Evolutionary conservation across 2,329 filamentous ascomycete species (phyloP).

Genomic region (Sclerotinia sclerotiorum): DNA sequence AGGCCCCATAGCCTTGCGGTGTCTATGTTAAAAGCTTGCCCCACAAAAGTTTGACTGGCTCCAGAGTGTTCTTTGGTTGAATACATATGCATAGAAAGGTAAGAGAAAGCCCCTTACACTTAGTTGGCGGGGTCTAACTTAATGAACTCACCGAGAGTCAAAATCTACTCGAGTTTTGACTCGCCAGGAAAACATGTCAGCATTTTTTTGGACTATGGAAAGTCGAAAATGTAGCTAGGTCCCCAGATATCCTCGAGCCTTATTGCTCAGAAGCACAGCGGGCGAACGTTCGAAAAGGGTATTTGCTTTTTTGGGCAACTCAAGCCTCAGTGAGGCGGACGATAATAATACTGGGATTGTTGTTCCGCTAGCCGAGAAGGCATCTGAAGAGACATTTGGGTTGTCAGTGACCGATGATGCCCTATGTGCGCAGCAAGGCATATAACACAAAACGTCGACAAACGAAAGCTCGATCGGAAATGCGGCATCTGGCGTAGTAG

Average conservation of each 20-base stretch:
- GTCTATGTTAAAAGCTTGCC: neutral
- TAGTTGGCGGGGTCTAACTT: constrained; percentile 14
- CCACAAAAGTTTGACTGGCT: constrained; percentile 14
- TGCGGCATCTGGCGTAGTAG: neutral
- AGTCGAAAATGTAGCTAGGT: constrained; percentile 9
- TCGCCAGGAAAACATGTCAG: constrained; percentile 8
- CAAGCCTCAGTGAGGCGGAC: constrained; percentile 23
- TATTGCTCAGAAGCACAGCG: neutral
- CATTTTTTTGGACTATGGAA: constrained; percentile 10
- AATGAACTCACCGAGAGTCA: constrained; percentile 19
- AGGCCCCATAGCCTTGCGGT: neutral
- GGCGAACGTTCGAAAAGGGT: neutral
- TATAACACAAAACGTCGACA: neutral
- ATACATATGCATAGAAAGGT: constrained; percentile 19
- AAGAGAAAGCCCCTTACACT: neutral
- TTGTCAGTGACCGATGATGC: neutral
- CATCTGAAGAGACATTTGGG: constrained; percentile 12
- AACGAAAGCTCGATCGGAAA: neutral
- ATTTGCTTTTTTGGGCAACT: constrained; percentile 19
- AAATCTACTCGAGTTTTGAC: neutral
- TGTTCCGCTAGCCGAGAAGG: constrained; percentile 16
- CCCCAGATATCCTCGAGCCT: constrained; percentile 13
- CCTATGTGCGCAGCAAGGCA: constrained; percentile 23
- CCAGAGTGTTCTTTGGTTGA: neutral
- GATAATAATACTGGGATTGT: constrained; percentile 8